Percentiles rank a stretch among this genome's conserved stretches.
Evolutionary conservation across 768 basidiomycete genomes (phyloP).

Genomic region (Xerocomellus dryophilus): DNA sequence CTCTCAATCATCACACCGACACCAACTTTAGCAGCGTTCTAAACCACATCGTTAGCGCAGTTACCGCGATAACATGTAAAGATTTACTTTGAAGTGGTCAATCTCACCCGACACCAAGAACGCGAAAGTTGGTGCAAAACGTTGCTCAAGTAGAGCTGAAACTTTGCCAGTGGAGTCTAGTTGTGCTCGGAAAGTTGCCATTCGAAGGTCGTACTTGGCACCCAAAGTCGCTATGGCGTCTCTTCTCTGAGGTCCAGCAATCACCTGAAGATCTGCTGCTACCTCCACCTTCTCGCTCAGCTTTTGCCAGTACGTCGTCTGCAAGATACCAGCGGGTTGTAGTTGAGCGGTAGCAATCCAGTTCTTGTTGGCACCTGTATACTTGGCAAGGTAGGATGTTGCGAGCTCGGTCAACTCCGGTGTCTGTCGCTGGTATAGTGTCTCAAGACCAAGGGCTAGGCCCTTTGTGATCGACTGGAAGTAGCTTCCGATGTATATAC

Average conservation of each 20-base stretch:
- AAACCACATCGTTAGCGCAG: not conserved
- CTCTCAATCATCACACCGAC: slow-evolving; percentile 98
- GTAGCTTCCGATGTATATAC: slow-evolving; percentile 89
- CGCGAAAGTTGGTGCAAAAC: slow-evolving; percentile 91
- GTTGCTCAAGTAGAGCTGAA: slow-evolving; percentile 90
- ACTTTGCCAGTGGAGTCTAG: slow-evolving; percentile 94
- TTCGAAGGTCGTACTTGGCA: slow-evolving; percentile 93
- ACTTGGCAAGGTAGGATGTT: slow-evolving; percentile 79
- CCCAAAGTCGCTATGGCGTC: slow-evolving; percentile 93
- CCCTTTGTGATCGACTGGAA: slow-evolving; percentile 91
- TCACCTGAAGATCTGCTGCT: slow-evolving; percentile 87
- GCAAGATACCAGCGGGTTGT: slow-evolving; percentile 77
- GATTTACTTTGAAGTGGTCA: slow-evolving; percentile 91
- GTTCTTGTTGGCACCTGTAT: slow-evolving; percentile 63
- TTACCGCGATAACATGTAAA: not conserved
- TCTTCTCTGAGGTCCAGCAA: slow-evolving; percentile 74
- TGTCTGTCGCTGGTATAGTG: slow-evolving; percentile 75
- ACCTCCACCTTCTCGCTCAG: slow-evolving; percentile 94
- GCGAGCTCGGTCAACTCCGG: slow-evolving; percentile 67
- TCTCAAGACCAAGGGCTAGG: slow-evolving; percentile 84
- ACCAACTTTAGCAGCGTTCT: slow-evolving; percentile 94
- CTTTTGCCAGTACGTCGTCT: slow-evolving; percentile 96
- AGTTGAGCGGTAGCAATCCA: slow-evolving; percentile 95
- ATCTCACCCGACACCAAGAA: slow-evolving; percentile 96
- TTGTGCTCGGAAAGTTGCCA: slow-evolving; percentile 93